Base-by-base conservation (phyloP, 2,329 filamentous ascomycete species). In the Berkeleyomyces rouxiae region DNA sequence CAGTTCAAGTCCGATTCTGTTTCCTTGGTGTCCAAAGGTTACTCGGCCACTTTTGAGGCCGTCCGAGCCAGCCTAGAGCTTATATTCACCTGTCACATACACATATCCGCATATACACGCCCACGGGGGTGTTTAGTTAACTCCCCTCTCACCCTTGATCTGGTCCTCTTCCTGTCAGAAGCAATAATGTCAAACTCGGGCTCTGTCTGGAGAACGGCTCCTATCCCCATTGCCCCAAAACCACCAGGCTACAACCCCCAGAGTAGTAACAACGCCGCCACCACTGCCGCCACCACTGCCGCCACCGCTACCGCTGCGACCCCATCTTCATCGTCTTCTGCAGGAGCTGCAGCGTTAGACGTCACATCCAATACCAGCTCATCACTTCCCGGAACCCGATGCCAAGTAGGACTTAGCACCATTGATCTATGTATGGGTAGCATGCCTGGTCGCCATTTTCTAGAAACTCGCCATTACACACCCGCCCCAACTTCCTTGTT, bases 201-300 rank as follows among this genome's bases (percentile, higher is more conserved):
- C 69, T 72, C 77, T 69, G 75, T 83, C 71, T 76, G 78, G 67
- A 76, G 82, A 72, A 83, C 82, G 74, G 81, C 80, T 70, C 82
- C 82, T 68, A 85, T 85, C 71, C 79, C 82, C 71, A 85, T 85
- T 71, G 82, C 82, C 66, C 80, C 82, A 67, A 83, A 83, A 71
- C 80, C 79, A 66, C 75, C 78, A 66, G 63, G 63, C 16, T 62
- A 75, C 70, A 66, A 70, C 70, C 23, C 44, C 9, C 44, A 47
- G 44, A 47, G 23, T 47, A 47, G 44, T 47, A 47, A 13, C 44
- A 47, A 16, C n/a, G 23, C 23, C 23, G 23, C 23, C 23, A 23
- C 44, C 3, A 23, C 44, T 47, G 44, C 13, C 23, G 13, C 4
- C 23, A 44, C 71, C 71, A 73, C 67, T 73, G 70, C 66, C 74